Evolutionary conservation across 2,329 filamentous ascomycete species (phyloP), one percentile per base, ranked within the genome.

Genomic region (Fusarium sp.): DNA sequence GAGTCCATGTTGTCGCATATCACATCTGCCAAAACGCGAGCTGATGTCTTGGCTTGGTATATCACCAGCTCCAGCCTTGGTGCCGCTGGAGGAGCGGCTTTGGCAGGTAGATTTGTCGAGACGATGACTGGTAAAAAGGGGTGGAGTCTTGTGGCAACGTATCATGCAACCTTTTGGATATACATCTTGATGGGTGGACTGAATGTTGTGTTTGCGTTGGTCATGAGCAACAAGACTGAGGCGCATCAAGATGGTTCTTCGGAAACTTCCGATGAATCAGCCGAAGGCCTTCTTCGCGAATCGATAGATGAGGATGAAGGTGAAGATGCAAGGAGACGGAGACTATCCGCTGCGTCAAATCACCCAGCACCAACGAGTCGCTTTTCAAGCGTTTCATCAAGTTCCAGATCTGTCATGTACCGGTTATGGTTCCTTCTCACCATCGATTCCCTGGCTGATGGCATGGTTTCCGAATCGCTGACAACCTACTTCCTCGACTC

Each of bases 11-110:
- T 91, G 9, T 86, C 87, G 7, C 87, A 90, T 72, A 79, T 91
- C 44, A 90, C 87, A 0, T 82, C 78, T 0, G 81, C 84, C 0
- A 76, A 81, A 30, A 85, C 83, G 1, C 79, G 89, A 46, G 80
- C 87, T 15, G 88, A 91, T 75, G 87, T 91, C n/a, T 80, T 90
- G 60, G 83, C 86, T 10, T 91, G 89, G 89, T 90, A 91, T 70
- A 84, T 89, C 40, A 87, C 84, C 17, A 81, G 79, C 4, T 84
- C 86, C 1, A 83, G 82, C n/a, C 77, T 88, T 3, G 87, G 86
- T 2, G 85, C 85, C 0, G 82, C 85, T 0, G 69, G 83, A 7
- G 87, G 87, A 4, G 87, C 82, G 9, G 86, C 85, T 67, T 63
- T 81, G 3, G 82, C 84, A 0, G 87, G 87, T 1, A 76, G 84